Conservation (phyloP, 2,329 filamentous ascomycete species). For the Nigrograna mackinnonii region DNA sequence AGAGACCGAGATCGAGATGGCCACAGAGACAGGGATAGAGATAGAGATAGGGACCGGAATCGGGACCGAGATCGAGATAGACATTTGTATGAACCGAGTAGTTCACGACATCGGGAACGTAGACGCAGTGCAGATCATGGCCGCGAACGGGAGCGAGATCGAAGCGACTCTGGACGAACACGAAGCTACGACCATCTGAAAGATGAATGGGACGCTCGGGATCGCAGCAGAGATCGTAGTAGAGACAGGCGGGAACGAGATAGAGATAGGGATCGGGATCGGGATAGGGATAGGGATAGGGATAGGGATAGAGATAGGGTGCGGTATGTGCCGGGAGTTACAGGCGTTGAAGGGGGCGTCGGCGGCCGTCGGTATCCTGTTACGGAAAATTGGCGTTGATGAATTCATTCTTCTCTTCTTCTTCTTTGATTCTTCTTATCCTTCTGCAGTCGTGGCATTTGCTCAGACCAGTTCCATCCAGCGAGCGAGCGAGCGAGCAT, state of each 20-base stretch:
- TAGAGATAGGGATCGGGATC: constrained; percentile 15
- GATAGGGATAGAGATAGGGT: constrained; percentile 8
- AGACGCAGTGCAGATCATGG: not conserved
- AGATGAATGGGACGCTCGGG: constrained; percentile 26
- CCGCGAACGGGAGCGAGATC: constrained; percentile 2
- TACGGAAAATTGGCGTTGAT: constrained; percentile 13
- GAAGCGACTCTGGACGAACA: constrained; percentile 16
- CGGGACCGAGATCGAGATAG: constrained; percentile 1
- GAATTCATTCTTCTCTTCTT: no score
- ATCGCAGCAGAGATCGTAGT: constrained; percentile 3
- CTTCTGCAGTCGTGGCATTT: no score
- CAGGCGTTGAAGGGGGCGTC: constrained; percentile 29
- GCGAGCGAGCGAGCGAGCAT: no score
- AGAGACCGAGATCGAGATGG: constrained; percentile 6
- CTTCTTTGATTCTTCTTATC: no score
- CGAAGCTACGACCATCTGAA: constrained; percentile 28
- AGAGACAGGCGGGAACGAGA: constrained; percentile 2
- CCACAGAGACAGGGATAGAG: constrained; percentile 9
- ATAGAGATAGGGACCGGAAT: constrained; percentile 6
- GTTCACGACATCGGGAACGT: constrained; percentile 2
- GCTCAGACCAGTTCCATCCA: no score
- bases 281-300: constrained; percentile 1
- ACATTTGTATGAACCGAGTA: constrained; percentile 10
- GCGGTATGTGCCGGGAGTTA: constrained; percentile 32
- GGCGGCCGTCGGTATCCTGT: constrained; percentile 36